These are phyloP conservation scores for Mallotus japonicus DNA, from an alignment of 441 rosid genomes.

Conservation along the genomic window DNA sequence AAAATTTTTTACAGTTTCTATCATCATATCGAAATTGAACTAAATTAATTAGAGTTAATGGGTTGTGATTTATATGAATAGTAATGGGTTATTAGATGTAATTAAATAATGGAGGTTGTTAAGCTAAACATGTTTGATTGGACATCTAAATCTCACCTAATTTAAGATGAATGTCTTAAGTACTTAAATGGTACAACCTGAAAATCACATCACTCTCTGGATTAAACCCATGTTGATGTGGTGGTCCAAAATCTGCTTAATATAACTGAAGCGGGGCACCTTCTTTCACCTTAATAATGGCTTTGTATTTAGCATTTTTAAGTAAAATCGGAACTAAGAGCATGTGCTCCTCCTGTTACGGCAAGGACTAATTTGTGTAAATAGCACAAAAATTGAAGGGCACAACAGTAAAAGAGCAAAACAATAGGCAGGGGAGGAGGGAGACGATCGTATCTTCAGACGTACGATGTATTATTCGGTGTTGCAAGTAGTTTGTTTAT, in stretches of 20 bases:
- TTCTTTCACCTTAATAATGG: background rate
- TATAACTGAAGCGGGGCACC: background rate
- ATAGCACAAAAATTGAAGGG: constrained; percentile 3
- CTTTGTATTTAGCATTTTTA: too few species aligned
- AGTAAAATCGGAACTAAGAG: too few species aligned
- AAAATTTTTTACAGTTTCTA: too few species aligned
- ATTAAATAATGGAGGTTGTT: too few species aligned
- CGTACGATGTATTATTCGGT: constrained; percentile 40
- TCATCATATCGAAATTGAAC: too few species aligned
- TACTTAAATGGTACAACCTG: background rate
- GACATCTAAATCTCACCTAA: background rate
- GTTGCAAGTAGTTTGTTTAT: constrained; percentile 21
- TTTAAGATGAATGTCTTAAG: background rate
- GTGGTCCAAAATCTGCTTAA: background rate
- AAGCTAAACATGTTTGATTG: background rate
- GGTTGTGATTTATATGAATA: too few species aligned
- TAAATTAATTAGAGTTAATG: too few species aligned
- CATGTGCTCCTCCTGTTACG: background rate
- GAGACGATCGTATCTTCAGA: constrained; percentile 27
- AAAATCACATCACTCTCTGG: background rate
- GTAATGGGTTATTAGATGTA: too few species aligned
- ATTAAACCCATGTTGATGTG: background rate
- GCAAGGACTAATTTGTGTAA: background rate
- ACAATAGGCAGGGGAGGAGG: constrained; percentile 14
- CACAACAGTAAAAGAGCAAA: background rate